Base-by-base conservation (phyloP, 495 filamentous ascomycete genomes). In the Neurospora sp. region DNA sequence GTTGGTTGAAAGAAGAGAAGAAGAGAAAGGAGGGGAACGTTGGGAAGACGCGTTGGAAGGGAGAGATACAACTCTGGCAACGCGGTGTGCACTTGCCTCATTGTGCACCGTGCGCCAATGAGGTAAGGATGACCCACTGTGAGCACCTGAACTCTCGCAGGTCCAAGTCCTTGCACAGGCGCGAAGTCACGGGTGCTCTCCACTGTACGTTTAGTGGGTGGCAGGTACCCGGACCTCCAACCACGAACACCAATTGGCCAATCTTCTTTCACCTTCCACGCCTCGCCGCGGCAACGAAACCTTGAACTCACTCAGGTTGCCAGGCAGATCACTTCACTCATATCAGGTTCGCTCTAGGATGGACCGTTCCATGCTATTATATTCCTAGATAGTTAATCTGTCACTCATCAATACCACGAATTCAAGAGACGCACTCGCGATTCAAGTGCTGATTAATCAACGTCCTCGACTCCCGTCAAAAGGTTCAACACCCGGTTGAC, bases 11-110 rank as follows among this genome's bases (percentile, higher is more conserved):
- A n/a, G 31, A 27, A 27, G 16, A 39, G 39, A 27, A 74, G 18
- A 66, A 74, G 18, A 66, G 74, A 23, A 23, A 54, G 20, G 54
- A 62, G 23, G 54, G 54, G 54, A 35, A 35, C 23, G 54, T 35
- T 70, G 8, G 66, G 38, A 27, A 37, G 72, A 74, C 76, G 74
- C 70, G 76, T 70, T 70, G 14, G 42, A 62, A 39, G 5, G 40
- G 14, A 1, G 72, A 40, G 20, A 66, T 12, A 9, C 54, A 6
- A 62, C 54, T 35, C 54, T 35, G 27, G 27, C 14, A 66, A 18
- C 27, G 54, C 54, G 54, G 6, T 37, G 54, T 35, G 54, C 54
- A 66, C 54, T 2, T 18, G 23, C 54, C 54, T 16, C 14, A 8
- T 0, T 66, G 23, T 66, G 54, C 54, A 35, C 54, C 54, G 54